Conservation (phyloP, 2,329 filamentous ascomycete species). For the Cercospora citrullina region DNA sequence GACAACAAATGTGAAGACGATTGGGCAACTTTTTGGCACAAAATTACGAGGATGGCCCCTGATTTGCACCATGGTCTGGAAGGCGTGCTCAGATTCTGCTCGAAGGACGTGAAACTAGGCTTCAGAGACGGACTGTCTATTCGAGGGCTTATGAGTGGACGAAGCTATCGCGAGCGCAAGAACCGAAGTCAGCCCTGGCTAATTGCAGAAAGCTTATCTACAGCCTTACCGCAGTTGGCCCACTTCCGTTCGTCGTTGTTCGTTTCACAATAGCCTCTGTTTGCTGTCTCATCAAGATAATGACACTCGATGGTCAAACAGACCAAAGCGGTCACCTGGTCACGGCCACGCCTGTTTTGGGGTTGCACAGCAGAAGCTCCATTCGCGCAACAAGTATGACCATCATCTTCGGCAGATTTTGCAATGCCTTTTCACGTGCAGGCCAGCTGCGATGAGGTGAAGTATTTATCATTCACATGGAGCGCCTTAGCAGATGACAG, state of each 20-base stretch:
- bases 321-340: background rate
- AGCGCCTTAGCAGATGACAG: background rate
- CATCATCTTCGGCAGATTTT: background rate
- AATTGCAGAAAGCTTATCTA: background rate
- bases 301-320: background rate
- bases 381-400: background rate
- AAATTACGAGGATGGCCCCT: background rate
- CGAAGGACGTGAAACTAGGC: background rate
- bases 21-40: background rate
- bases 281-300: background rate
- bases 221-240: background rate
- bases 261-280: background rate
- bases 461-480: background rate
- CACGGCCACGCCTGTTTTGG: background rate
- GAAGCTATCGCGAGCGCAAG: background rate
- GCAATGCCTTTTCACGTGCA: background rate
- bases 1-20: background rate
- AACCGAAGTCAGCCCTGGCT: background rate
- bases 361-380: background rate
- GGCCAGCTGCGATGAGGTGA: background rate
- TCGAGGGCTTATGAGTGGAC: background rate
- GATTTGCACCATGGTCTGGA: background rate
- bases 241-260: background rate
- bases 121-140: background rate
- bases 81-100: background rate